Evolutionary conservation across 1,139 yeast species (phyloP).

Genomic region (Candida anutae): DNA sequence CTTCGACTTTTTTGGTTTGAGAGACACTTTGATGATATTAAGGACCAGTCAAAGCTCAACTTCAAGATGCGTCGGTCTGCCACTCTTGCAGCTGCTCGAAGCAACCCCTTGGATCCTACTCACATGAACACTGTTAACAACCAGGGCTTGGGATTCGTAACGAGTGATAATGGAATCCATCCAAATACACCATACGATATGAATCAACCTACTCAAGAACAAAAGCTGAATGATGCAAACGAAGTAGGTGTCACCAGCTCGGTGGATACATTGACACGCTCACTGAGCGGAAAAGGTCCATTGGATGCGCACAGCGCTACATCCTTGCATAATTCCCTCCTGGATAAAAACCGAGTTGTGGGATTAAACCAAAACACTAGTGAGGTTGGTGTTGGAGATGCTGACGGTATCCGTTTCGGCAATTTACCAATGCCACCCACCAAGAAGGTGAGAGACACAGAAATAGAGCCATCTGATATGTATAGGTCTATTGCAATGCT

Average conservation of each 20-base stretch:
- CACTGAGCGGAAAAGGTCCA: background rate
- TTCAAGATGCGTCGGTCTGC: conserved; percentile 75
- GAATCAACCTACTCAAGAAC: background rate
- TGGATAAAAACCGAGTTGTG: background rate
- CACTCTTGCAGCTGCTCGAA: conserved; percentile 60
- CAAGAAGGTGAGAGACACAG: conserved; percentile 28
- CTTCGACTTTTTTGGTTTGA: conserved; percentile 89
- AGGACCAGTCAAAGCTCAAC: conserved; percentile 62
- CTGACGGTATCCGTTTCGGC: conserved; percentile 31
- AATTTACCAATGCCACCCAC: conserved; percentile 31
- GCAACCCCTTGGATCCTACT: conserved; percentile 25
- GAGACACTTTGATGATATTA: conserved; percentile 76
- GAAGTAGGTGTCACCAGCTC: background rate
- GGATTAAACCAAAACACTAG: conserved; percentile 5
- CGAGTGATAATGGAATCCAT: conserved; percentile 5
- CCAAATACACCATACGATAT: background rate
- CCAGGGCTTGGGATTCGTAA: conserved; percentile 23
- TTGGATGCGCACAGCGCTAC: background rate
- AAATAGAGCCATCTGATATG: conserved; percentile 77
- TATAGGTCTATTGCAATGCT: conserved; percentile 75
- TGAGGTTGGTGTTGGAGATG: too few relatives aligned
- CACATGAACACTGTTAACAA: conserved; percentile 31
- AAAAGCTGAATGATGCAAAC: background rate
- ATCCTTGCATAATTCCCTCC: background rate
- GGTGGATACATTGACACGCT: background rate